Base-by-base conservation (phyloP, 352 stramenopile species). In the Hyaloperonospora brassicae region DNA sequence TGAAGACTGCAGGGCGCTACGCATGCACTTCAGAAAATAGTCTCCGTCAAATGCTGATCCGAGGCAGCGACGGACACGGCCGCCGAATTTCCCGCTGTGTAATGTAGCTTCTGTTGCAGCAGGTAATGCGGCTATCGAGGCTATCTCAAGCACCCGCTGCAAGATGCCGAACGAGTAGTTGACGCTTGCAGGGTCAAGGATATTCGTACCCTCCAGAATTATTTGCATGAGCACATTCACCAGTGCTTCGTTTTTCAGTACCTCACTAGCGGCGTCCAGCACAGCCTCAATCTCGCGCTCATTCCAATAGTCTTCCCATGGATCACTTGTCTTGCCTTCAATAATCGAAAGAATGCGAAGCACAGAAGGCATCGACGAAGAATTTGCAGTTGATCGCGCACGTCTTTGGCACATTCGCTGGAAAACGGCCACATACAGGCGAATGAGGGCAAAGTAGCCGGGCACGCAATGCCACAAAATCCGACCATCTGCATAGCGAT, bases 141-240 rank as follows among this genome's bases (percentile, higher is more conserved):
- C 76, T 12, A 79, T 59, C 52, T 87, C 76, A 5, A 93, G 52
- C n/a, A 90, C 64, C 6, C 73, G 77, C 57, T 93, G 80, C 14
- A 93, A 65, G 12, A 89, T 79, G 9, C 77, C 76, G 49, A 93
- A 81, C 36, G 78, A 86, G 62, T 93, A 93, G 53, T 93, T 89
- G 23, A 89, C 83, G 42, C 76, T 93, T 17, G 72, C 63, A 10
- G 79, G 78, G 50, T 93, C 83, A 31, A 86, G 66, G 41, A 93
- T 87, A 44, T 93, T 93, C 21, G 80, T 93, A 43, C 79, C 69
- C 63, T 93, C 80, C 23, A 93, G 54, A 23, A 90, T 78, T 24
- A 89, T 73, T 52, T 90, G 76, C 43, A 93, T 79, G 5, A 93
- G 70, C 22, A 87, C 72, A 56, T 91, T 85, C 25, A 86, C 60